Percentiles rank a stretch among this genome's conserved stretches.
phyloP scores from a whole-genome alignment of 495 filamentous ascomycete species.

The Saxispiralis lemnorum region DNA sequence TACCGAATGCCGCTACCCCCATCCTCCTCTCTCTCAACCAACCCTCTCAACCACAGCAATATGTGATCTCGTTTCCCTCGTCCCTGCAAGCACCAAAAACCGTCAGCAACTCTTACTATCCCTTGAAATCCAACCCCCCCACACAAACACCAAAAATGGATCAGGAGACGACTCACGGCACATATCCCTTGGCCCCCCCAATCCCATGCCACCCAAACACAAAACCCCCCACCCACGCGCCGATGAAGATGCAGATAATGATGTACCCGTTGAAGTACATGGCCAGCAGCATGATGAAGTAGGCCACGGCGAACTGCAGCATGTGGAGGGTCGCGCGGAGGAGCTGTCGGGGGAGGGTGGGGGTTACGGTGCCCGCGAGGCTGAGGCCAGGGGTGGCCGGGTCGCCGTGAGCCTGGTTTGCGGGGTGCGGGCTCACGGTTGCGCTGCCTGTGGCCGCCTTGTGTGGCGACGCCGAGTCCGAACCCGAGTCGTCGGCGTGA shows the following conservation, averaged over 20 bases:
- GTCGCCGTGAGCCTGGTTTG: too few species aligned
- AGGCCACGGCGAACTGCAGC: conserved; percentile 51
- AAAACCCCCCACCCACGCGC: conserved; percentile 42
- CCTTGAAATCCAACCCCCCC: not conserved
- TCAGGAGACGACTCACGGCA: too few species aligned
- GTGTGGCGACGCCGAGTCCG: too few species aligned
- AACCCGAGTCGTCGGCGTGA: too few species aligned
- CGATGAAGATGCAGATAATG: conserved; percentile 45
- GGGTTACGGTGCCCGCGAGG: not conserved
- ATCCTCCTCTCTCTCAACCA: too few species aligned
- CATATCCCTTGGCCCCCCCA: too few species aligned
- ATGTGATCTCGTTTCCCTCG: not conserved
- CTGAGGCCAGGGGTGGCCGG: too few species aligned
- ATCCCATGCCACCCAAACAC: conserved; percentile 38
- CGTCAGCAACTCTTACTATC: too few species aligned
- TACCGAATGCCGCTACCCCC: too few species aligned
- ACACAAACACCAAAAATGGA: not conserved
- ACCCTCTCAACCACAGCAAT: not conserved
- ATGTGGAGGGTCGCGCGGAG: conserved; percentile 46
- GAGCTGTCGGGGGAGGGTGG: conserved; percentile 32
- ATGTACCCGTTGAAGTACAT: conserved; percentile 49
- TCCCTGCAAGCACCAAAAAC: not conserved
- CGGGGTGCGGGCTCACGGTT: too few species aligned
- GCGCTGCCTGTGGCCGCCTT: too few species aligned
- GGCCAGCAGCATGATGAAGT: conserved; percentile 50